Percentiles rank a stretch among this genome's conserved stretches.
Evolutionary conservation across 108 stramenopile genomes (phyloP).

Genomic region (Poteriospumella lacustris): DNA sequence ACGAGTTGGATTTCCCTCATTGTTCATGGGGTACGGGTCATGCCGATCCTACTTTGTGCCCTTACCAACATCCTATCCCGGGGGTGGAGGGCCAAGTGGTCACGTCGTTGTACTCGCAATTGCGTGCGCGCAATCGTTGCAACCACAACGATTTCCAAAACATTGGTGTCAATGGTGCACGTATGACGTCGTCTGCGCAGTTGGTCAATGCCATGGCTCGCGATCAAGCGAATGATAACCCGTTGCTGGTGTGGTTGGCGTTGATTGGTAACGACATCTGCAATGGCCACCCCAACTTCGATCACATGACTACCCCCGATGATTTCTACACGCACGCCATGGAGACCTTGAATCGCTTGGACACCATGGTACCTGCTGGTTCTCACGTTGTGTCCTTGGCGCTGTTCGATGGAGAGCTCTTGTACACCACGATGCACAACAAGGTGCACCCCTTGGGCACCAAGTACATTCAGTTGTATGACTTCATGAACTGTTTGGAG

Average conservation of each 20-base stretch:
- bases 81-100: not conserved
- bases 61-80: constrained; percentile 10
- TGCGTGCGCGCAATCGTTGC: constrained; percentile 23
- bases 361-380: constrained; percentile 25
- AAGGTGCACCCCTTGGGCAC: constrained; percentile 23
- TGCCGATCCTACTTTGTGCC: not conserved
- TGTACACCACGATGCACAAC: constrained; percentile 30
- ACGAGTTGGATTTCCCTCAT: constrained; percentile 33
- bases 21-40: constrained; percentile 31
- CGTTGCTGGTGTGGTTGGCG: constrained; percentile 25
- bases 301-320: constrained; percentile 33
- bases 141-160: constrained; percentile 31
- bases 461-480: constrained; percentile 3
- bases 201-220: constrained; percentile 9
- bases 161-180: constrained; percentile 34
- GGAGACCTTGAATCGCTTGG: not conserved
- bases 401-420: constrained; percentile 21
- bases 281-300: constrained; percentile 27
- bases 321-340: constrained; percentile 23
- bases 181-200: constrained; percentile 13
- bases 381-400: constrained; percentile 24
- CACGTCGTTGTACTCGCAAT: not conserved
- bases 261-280: constrained; percentile 41
- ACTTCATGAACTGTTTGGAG: constrained; percentile 20
- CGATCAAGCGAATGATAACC: constrained; percentile 12